phyloP scores from a whole-genome alignment of 225 moss, liverwort and hornwort species.

The Physcomitrium patens region DNA sequence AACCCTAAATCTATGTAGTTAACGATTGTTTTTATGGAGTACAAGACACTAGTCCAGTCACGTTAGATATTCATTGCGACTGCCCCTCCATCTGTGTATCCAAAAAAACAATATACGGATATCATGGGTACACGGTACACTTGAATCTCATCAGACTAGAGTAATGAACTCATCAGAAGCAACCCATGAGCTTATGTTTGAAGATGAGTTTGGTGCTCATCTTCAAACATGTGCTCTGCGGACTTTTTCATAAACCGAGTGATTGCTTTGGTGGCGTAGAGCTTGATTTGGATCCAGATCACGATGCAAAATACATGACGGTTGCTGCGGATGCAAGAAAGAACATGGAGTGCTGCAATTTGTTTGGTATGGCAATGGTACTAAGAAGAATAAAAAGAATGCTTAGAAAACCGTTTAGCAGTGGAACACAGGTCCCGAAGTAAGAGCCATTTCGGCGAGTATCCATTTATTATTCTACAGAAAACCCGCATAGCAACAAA shows the following conservation, averaged over 20 bases:
- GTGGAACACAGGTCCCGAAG: conserved; percentile 56
- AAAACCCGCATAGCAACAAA: conserved; percentile 47
- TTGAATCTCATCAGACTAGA: too few relatives aligned
- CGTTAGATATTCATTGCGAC: not conserved
- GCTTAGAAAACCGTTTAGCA: conserved; percentile 47
- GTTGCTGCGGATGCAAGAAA: conserved; percentile 12
- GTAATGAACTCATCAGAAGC: not conserved
- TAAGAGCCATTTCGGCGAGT: conserved; percentile 64
- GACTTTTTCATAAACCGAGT: not conserved
- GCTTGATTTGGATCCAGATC: conserved; percentile 25
- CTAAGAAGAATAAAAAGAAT: conserved; percentile 28
- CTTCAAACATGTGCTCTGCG: not conserved
- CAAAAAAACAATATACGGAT: too few relatives aligned
- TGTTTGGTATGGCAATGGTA: not conserved
- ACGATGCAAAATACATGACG: conserved; percentile 17
- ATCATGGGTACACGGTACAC: too few relatives aligned
- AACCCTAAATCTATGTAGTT: not conserved
- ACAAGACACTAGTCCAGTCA: not conserved
- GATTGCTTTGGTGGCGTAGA: conserved; percentile 1
- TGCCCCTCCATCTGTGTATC: conserved; percentile 11
- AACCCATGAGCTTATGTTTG: not conserved
- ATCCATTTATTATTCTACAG: conserved; percentile 39
- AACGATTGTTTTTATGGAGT: not conserved
- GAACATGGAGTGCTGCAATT: not conserved
- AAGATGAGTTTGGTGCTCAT: not conserved